Conservation (phyloP, 2,329 filamentous ascomycete species). For the Fusarium xylarioides region DNA sequence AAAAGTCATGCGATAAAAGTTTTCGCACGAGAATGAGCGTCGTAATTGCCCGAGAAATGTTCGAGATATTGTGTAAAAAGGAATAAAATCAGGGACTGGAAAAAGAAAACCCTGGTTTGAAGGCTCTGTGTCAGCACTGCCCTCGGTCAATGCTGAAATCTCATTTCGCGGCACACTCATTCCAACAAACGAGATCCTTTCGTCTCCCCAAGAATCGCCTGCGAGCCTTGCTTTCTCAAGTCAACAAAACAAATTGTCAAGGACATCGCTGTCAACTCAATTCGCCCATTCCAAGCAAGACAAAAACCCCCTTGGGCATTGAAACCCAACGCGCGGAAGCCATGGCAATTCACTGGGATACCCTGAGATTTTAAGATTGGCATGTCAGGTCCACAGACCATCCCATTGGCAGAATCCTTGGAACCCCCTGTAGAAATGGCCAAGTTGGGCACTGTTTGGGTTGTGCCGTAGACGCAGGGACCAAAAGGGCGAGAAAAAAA, state of each 20-base stretch:
- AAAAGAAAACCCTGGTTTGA: neutral
- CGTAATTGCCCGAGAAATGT: neutral
- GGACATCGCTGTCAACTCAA: neutral
- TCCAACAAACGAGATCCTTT: slow-evolving; percentile 21
- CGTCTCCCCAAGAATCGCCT: neutral
- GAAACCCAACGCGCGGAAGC: slow-evolving; percentile 22
- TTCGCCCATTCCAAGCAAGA: slow-evolving; percentile 11
- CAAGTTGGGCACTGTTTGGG: slow-evolving; percentile 28
- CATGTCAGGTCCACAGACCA: slow-evolving; percentile 3
- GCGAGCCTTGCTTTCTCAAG: neutral
- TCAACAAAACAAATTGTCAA: neutral
- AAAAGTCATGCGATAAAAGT: slow-evolving; percentile 7
- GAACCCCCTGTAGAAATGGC: slow-evolving; percentile 14
- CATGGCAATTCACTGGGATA: slow-evolving; percentile 19
- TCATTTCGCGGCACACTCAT: slow-evolving; percentile 1
- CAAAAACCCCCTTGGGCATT: slow-evolving; percentile 16
- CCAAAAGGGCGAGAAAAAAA: neutral
- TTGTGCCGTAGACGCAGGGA: slow-evolving; percentile 2
- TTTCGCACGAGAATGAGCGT: neutral
- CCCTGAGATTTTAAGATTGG: slow-evolving; percentile 34
- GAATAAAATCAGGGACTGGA: neutral
- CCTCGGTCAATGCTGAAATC: neutral
- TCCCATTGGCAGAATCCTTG: slow-evolving; percentile 13
- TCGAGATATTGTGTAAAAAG: neutral
- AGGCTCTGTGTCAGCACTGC: neutral